phyloP scores from a whole-genome alignment of 805 yeast genomes.

The Candida argentea region DNA sequence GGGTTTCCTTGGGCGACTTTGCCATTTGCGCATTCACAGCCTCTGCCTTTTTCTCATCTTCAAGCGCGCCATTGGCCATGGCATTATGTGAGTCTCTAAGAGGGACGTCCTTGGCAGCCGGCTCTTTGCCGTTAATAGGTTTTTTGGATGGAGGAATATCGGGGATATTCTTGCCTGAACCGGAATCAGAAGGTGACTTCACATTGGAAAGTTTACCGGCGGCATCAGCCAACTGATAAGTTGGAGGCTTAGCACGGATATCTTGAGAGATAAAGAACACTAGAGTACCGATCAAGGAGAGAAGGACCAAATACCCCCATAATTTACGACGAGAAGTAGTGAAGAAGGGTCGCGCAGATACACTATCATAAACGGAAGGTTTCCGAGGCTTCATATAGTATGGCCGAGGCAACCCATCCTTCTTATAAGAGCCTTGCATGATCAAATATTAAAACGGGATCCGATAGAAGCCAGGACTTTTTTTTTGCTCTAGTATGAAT shows the following conservation, averaged over 20 bases:
- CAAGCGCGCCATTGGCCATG: slow-evolving; percentile 20
- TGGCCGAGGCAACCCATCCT: slow-evolving; percentile 35
- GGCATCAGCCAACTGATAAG: too few species aligned
- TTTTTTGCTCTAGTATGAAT: slow-evolving; percentile 1
- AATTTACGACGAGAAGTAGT: slow-evolving; percentile 28
- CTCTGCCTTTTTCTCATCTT: slow-evolving; percentile 23
- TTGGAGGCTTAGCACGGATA: slow-evolving; percentile 2
- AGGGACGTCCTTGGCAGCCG: slow-evolving; percentile 4
- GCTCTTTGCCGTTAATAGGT: slow-evolving; percentile 1
- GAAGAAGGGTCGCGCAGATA: slow-evolving; percentile 19
- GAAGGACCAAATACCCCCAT: slow-evolving; percentile 27
- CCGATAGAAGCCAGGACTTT: not conserved
- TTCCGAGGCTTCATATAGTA: slow-evolving; percentile 36
- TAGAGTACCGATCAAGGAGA: slow-evolving; percentile 24
- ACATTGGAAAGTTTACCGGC: too few species aligned
- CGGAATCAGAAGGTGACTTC: too few species aligned
- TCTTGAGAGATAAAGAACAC: slow-evolving; percentile 28
- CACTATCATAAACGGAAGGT: slow-evolving; percentile 24
- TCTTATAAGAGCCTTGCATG: slow-evolving; percentile 36
- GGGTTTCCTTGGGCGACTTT: slow-evolving; percentile 23
- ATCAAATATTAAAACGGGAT: slow-evolving; percentile 1
- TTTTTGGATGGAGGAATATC: slow-evolving; percentile 2
- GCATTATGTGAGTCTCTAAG: slow-evolving; percentile 19
- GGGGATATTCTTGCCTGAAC: too few species aligned
- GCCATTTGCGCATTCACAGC: too few species aligned